These are phyloP conservation scores for Plantago ovata DNA, from an alignment of 257 asterid species.

Conservation along the genomic window DNA sequence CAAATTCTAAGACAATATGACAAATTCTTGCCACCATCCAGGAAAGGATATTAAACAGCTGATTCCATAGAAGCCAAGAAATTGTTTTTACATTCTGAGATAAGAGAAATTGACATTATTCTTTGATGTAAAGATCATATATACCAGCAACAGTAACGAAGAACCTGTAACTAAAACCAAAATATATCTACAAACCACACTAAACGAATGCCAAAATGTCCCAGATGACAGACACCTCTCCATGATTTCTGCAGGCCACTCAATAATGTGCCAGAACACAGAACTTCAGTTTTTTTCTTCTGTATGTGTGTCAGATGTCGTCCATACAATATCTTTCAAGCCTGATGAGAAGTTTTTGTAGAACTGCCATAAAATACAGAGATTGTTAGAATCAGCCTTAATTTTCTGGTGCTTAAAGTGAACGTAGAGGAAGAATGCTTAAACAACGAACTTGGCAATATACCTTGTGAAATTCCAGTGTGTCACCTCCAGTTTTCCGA, in stretches of 20 bases:
- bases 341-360: constrained; percentile 72
- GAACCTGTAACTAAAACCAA: background rate
- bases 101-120: no score
- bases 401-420: constrained; percentile 2
- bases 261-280: background rate
- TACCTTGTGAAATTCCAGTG: constrained; percentile 86
- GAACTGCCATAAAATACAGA: constrained; percentile 37
- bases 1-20: no score
- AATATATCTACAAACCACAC: background rate
- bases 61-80: no score
- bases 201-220: background rate
- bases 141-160: background rate
- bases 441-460: constrained; percentile 11
- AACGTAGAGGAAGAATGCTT: background rate
- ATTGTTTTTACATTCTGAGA: no score
- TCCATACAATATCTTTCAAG: constrained; percentile 70
- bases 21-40: no score
- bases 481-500: constrained; percentile 76
- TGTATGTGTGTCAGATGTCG: constrained; percentile 37
- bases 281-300: constrained; percentile 35
- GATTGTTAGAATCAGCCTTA: background rate
- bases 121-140: no score
- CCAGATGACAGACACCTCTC: background rate
- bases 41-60: no score
- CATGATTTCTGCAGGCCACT: background rate